Percentiles rank a stretch among this genome's conserved stretches.
These are phyloP conservation scores for Sherardia arvensis DNA, from an alignment of 257 asterid genomes.

Conservation along the genomic window DNA sequence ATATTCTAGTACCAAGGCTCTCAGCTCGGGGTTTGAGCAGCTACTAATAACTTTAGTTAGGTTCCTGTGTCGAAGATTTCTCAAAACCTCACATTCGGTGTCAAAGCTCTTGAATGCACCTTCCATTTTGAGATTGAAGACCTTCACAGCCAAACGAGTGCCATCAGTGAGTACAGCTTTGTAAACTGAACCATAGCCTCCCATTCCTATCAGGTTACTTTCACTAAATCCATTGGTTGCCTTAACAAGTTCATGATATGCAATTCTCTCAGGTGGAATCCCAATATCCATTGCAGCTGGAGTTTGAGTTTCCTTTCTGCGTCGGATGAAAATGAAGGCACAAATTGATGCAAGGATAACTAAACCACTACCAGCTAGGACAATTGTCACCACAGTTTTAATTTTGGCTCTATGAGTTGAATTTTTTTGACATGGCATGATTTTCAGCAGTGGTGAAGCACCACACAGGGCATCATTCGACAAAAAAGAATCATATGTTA, in stretches of 20 bases:
- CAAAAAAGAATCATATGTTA: not conserved
- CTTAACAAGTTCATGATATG: slow-evolving; percentile 11
- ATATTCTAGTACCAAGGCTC: slow-evolving; percentile 6
- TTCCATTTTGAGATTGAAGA: not conserved
- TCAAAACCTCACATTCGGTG: not conserved
- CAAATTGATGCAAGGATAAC: not conserved
- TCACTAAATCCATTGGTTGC: slow-evolving; percentile 2
- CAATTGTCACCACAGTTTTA: not conserved
- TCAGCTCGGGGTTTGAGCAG: not conserved
- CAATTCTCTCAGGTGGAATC: slow-evolving; percentile 1
- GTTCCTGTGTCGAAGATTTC: not conserved
- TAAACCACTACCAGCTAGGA: not conserved
- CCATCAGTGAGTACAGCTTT: not conserved
- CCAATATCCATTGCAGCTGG: not conserved
- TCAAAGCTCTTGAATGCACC: not conserved
- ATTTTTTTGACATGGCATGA: not conserved
- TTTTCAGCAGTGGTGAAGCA: not conserved
- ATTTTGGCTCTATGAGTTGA: not conserved
- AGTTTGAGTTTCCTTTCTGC: not conserved
- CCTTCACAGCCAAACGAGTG: not conserved
- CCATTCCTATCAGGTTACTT: not conserved
- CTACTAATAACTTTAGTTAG: not conserved
- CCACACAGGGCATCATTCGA: not conserved
- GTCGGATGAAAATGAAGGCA: not conserved
- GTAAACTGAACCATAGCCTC: slow-evolving; percentile 6